These are phyloP conservation scores for Alternaria brassicicola DNA, from an alignment of 2,329 filamentous ascomycete species.

Conservation along the genomic window DNA sequence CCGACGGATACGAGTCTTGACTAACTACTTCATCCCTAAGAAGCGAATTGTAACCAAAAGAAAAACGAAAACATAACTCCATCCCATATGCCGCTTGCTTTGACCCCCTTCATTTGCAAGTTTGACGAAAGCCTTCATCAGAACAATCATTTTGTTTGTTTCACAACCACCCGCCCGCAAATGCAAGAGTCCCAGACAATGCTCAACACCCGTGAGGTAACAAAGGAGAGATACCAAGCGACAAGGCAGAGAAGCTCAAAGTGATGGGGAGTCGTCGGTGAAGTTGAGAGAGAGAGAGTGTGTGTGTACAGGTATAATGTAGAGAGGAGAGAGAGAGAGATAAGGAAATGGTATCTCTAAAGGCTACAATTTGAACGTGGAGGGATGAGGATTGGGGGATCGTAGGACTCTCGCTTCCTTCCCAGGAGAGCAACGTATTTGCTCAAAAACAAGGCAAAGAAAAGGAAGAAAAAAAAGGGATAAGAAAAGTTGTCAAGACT, in stretches of 20 bases:
- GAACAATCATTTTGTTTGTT: conserved; percentile 28
- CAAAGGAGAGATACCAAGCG: conserved; percentile 46
- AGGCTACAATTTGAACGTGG: conserved; percentile 41
- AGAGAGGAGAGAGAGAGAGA: conserved; percentile 32
- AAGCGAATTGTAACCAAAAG: conserved; percentile 28
- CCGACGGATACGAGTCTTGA: conserved; percentile 52
- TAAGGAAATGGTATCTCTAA: conserved; percentile 50
- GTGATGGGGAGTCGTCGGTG: conserved; percentile 18
- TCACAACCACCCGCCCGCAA: conserved; percentile 18
- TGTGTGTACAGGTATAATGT: conserved; percentile 24
- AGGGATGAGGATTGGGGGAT: conserved; percentile 20
- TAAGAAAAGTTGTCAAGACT: conserved; percentile 53
- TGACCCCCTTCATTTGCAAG: conserved; percentile 6
- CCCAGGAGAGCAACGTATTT: conserved; percentile 23
- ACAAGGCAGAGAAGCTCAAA: conserved; percentile 25
- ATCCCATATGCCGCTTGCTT: conserved; percentile 28
- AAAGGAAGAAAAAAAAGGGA: conserved; percentile 40
- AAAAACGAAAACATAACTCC: conserved; percentile 24
- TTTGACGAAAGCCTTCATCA: conserved; percentile 25
- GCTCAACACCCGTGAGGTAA: conserved; percentile 30
- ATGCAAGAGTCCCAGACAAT: conserved; percentile 23
- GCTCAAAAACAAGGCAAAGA: conserved; percentile 18
- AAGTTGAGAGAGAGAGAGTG: conserved; percentile 25
- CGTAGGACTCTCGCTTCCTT: conserved; percentile 36
- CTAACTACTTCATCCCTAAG: conserved; percentile 49